Base-by-base conservation (phyloP, 345 rosid genomes). In the Isatis tinctoria region DNA sequence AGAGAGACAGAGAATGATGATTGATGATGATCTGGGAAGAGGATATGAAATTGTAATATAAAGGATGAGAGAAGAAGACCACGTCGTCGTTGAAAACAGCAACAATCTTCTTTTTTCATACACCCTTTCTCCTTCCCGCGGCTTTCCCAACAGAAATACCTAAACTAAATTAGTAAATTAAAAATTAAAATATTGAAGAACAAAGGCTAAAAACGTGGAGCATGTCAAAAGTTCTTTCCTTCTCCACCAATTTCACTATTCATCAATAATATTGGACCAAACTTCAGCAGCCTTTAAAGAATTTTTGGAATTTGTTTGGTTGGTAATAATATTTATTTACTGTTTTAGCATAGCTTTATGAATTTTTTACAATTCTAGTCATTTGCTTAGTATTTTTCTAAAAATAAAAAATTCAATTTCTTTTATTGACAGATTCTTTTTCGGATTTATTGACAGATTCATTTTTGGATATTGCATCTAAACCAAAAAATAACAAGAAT, bases 81-180 rank as follows among this genome's bases (percentile, higher is more conserved):
- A 54, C 14, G 79, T 62, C 65, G 72, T 77, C 65, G 65, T 63
- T 70, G 56, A 63, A 64, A 64, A 64, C 59, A 57, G 35, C 18
- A 77, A 27, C 47, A 47, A 56, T 7, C 59, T 14, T 33, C 18
- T 54, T 35, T 43, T 64, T 33, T 43, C 78, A 47, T 66, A 65
- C 66, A 45, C 52, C 52, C 40, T 44, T 75, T 76, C 69, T 70
- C 53, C 58, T 76, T 76, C 80, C 75, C 80, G 72, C 75, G 72
- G 71, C 27, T 76, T 70, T 70, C 53, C 66, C 60, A 76, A 70
- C 76, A 70, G 56, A 70, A 45, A 48, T 39, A 70, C 70, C 67
- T 77, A 64, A 40, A 53, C 1, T 69, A 52, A 52, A 7, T 69
- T 76, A 51, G 20, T 68, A 41, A 53, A 28, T 18, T 26, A 12